Evolutionary conservation across 179 eudicot genomes (phyloP).

Genomic region (Silene noctiflora): DNA sequence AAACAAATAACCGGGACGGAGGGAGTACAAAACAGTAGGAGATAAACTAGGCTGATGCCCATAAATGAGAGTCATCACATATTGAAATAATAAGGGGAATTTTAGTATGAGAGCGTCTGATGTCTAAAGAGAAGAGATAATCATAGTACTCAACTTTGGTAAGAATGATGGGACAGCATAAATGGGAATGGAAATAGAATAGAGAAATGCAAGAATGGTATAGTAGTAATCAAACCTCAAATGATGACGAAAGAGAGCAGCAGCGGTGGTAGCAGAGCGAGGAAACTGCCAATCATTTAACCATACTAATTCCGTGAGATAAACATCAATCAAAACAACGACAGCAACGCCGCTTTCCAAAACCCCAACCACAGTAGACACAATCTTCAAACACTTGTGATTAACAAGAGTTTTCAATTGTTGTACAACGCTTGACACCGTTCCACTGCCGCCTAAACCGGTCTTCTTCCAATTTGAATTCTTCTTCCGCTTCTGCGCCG

Average conservation of each 20-base stretch:
- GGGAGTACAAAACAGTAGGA: too few relatives aligned
- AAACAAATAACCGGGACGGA: too few relatives aligned
- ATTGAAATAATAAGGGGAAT: too few relatives aligned
- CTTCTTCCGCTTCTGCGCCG: not conserved
- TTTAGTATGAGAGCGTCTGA: too few relatives aligned
- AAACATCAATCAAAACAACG: constrained; percentile 74
- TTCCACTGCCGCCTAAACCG: constrained; percentile 46
- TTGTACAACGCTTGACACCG: constrained; percentile 51
- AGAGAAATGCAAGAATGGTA: too few relatives aligned
- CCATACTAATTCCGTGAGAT: constrained; percentile 60
- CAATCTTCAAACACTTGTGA: constrained; percentile 51
- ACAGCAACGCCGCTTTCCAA: constrained; percentile 34
- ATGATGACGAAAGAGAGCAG: constrained; percentile 66
- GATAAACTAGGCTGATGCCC: too few relatives aligned
- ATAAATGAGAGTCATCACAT: too few relatives aligned
- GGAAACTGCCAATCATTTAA: constrained; percentile 91
- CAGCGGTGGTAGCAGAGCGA: constrained; percentile 49
- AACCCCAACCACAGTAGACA: constrained; percentile 38
- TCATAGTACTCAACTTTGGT: too few relatives aligned
- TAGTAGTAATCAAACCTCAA: constrained; percentile 44
- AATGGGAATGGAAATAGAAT: too few relatives aligned
- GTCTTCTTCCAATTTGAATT: not conserved
- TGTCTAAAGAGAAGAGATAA: too few relatives aligned
- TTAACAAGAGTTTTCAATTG: constrained; percentile 52
- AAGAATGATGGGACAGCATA: too few relatives aligned